phyloP scores from a whole-genome alignment of 1,284 basidiomycete genomes.

The Sporisorium exsertum region DNA sequence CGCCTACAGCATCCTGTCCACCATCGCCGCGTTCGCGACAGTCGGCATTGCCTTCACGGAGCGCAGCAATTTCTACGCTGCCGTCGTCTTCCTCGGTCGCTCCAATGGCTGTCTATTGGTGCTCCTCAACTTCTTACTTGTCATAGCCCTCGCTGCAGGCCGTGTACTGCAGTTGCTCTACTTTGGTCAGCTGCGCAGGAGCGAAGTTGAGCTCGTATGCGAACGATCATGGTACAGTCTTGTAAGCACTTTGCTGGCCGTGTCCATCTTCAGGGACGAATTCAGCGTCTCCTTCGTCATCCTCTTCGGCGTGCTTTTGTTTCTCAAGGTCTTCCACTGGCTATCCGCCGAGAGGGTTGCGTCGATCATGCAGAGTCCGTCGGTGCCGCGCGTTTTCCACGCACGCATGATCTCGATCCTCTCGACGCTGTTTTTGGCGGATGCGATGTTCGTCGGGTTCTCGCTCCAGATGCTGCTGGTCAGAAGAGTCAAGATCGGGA shows the following conservation, averaged over 20 bases:
- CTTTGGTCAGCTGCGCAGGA: slow-evolving; percentile 87
- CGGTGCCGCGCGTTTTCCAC: slow-evolving; percentile 84
- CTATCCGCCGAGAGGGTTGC: slow-evolving; percentile 92
- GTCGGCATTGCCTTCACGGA: slow-evolving; percentile 79
- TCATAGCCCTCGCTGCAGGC: slow-evolving; percentile 81
- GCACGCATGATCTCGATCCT: slow-evolving; percentile 82
- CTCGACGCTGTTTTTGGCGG: slow-evolving; percentile 77
- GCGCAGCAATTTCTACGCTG: slow-evolving; percentile 92
- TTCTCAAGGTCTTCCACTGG: slow-evolving; percentile 98
- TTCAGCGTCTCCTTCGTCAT: slow-evolving; percentile 86
- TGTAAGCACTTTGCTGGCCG: slow-evolving; percentile 92
- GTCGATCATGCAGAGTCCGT: slow-evolving; percentile 96
- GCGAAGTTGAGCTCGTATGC: slow-evolving; percentile 94
- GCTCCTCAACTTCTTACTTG: slow-evolving; percentile 89
- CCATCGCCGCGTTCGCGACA: slow-evolving; percentile 42
- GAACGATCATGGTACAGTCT: slow-evolving; percentile 97
- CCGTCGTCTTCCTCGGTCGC: slow-evolving; percentile 89
- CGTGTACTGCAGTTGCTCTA: slow-evolving; percentile 86
- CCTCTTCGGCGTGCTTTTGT: slow-evolving; percentile 91
- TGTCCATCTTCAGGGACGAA: slow-evolving; percentile 87
- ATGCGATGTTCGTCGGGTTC: slow-evolving; percentile 79
- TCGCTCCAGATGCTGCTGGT: slow-evolving; percentile 75
- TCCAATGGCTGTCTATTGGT: slow-evolving; percentile 77
- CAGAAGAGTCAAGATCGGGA: slow-evolving; percentile 73
- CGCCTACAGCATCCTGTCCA: slow-evolving; percentile 56